Base-by-base conservation (phyloP, 352 stramenopile genomes). In the Pythium aristosporum region DNA sequence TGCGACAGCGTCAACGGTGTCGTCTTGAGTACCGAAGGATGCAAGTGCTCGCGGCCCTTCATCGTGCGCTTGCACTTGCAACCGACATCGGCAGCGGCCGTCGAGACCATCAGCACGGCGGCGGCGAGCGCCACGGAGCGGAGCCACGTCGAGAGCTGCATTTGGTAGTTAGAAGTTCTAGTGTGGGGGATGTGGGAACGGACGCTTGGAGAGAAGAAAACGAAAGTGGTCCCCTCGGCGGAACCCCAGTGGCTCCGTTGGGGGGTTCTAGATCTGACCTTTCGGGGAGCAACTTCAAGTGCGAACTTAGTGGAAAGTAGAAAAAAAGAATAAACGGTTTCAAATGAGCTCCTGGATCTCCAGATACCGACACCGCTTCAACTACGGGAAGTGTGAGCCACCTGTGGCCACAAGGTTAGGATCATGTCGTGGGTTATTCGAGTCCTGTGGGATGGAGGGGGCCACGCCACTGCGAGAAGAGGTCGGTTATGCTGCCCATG, bases 61-160 rank as follows among this genome's bases (percentile, higher is more conserved):
- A 91, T 89, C 43, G 84, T 91, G 55, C 84, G 79, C 53, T 77
- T 80, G 71, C 83, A 92, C 12, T 61, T 66, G 61, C 82, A 89
- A 20, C 64, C 70, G 2, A 20, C 23, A 18, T 63, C 43, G 20
- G 53, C 65, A 25, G 61, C 60, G 3, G 25, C 18, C 12, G 34
- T n/a, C 1, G 32, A 42, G 15, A 16, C 16, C 30, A 55, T 7
- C 28, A 21, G 12, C 34, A 20, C 48, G 20, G 41, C 18, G 18
- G 48, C 50, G 11, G n/a, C 30, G 25, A 32, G 10, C n/a, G 34
- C 32, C 32, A 39, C 32, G 4, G 41, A 42, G 42, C 44, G 55
- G 8, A 48, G 56, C 49, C 60, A 34, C 36, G n/a, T 2, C 2
- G 49, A 47, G 39, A 68, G 28, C 62, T 68, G 63, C 62, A 65